Percentiles rank a stretch among this genome's conserved stretches.
Evolutionary conservation across 306 rosid species (phyloP).

Genomic region (Cucurbita pepo): DNA sequence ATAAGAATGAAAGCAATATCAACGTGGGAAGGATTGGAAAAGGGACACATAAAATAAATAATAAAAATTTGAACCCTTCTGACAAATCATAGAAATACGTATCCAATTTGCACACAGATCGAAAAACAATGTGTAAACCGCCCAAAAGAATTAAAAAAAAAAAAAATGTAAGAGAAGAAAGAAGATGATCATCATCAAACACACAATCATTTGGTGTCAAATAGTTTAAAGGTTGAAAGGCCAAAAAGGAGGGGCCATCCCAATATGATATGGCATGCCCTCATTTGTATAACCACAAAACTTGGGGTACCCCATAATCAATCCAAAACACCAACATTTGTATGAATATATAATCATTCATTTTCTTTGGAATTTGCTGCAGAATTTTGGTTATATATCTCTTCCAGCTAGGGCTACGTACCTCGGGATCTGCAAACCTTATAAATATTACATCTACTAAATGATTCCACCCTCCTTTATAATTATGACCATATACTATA

Average conservation of each 20-base stretch:
- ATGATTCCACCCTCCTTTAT: not conserved
- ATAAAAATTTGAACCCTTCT: not conserved
- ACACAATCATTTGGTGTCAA: conserved; percentile 5
- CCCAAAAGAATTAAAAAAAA: not conserved
- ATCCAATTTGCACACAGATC: conserved; percentile 1
- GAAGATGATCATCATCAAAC: not conserved
- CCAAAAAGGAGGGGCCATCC: not conserved
- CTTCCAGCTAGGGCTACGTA: not conserved
- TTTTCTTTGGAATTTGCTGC: conserved; percentile 14
- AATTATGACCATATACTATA: not conserved
- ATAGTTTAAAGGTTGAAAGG: not conserved
- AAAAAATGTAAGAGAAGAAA: not conserved
- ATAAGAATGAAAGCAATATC: not conserved
- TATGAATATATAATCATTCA: conserved; percentile 1
- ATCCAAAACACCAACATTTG: conserved; percentile 16
- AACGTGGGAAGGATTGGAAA: not conserved
- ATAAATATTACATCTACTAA: not conserved
- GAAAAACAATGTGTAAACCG: not conserved
- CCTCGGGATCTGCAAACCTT: conserved; percentile 2
- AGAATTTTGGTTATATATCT: not conserved
- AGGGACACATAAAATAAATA: not conserved
- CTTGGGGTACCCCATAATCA: conserved; percentile 20
- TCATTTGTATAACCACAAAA: conserved; percentile 62
- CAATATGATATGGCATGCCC: not conserved
- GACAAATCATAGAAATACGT: not conserved